Evolutionary conservation across 2,329 filamentous ascomycete species (phyloP), one percentile per base, ranked within the genome.

Genomic region (Colletotrichum limetticola): DNA sequence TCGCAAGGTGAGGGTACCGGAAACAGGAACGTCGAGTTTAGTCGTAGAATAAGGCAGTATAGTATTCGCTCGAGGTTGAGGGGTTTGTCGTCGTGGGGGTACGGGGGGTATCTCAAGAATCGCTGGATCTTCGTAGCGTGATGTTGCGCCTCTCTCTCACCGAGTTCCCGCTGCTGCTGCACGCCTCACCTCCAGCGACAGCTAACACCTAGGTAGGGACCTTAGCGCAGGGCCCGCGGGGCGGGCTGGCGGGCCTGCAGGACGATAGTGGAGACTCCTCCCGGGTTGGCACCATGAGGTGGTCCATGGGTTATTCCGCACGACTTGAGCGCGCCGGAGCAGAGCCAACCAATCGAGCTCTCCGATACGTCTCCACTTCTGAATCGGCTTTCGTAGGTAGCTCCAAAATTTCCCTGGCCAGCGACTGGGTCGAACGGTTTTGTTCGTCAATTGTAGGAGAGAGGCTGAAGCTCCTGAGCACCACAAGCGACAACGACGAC

Each of bases 351-450:
- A 61, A 55, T 35, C 14, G 28, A 16, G 24, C 19, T 49, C 7
- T 4, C 19, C 19, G 4, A 11, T 9, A 3, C 3, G 6, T 42
- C n/a, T 9, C 70, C 66, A 64, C 53, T 59, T 35, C 22, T 60
- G 42, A 8, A 19, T 35, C 62, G 19, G 35, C 32, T 22, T 49
- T 49, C 26, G n/a, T n/a, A 60, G 68, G n/a, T 26, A 64, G 68
- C 59, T 74, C 72, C 72, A 64, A 74, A 74, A 72, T 74, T 74
- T 72, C 64, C 72, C 58, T 49, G 4, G 35, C 12, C 24, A 49
- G 19, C 42, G 42, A 22, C 19, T 22, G 19, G 24, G 19, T 65
- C 26, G 55, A 65, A 55, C 26, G 68, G 59, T 24, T 52, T 58
- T 49, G 42, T 22, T 53, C 19, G 60, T 30, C 66, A 22, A 55